Evolutionary conservation across 108 stramenopile species (phyloP), one percentile per base, ranked within the genome.

Genomic region (Poteriospumella lacustris): DNA sequence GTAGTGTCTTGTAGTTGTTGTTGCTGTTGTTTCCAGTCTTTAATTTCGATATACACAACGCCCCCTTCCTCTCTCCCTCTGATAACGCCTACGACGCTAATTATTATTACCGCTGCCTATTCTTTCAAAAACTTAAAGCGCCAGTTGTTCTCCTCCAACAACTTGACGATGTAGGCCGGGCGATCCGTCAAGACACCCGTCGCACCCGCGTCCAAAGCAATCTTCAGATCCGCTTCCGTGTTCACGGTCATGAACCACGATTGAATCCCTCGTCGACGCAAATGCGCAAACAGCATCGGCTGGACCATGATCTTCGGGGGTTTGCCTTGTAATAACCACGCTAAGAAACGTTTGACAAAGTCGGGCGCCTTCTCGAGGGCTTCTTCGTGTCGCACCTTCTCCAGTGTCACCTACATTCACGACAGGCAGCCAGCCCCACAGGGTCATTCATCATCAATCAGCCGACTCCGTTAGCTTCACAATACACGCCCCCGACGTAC

Each of bases 241-340:
- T 73, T 73, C 44, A 73, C 70, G 31, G 9, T 31, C 26, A 82
- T 39, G 75, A 82, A 70, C 1, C 68, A 79, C 15, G 43, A 24
- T 34, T 44, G 70, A 36, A 79, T 58, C 15, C 82, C 82, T 39
- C 78, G 72, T n/a, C n/a, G 59, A 0, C 73, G 43, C 42, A 82
- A 41, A 39, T 78, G 77, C 24, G 43, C 15, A 38, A 82, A 82
- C 28, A 82, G 40, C 24, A 43, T 78, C 0, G 78, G 78, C 0
- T 9, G 41, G 28, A 73, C 44, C 77, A 76, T 41, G 1, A 73
- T 43, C 29, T 43, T 42, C 15, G 78, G 78, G 26, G 78, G 43
- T 31, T 39, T 42, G 19, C 60, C 78, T 38, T 40, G 47, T 15
- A 78, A 78, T n/a, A 75, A 2, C 19, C 28, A 68, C 1, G 28